Conservation (phyloP, 2,329 filamentous ascomycete species). For the Aspergillus sp. region DNA sequence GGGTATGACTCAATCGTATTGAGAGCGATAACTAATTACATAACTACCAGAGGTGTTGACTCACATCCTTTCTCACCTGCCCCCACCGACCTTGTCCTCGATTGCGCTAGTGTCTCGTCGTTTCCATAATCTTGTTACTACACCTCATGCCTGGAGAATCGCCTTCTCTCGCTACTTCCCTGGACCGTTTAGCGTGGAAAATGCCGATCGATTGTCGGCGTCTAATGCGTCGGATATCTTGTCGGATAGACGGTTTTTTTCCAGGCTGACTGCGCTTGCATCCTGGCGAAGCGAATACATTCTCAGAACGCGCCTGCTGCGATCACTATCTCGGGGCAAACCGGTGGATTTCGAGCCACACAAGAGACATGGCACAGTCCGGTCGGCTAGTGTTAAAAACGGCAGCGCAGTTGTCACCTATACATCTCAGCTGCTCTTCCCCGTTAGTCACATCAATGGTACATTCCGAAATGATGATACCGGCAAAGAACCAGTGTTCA, state of each 20-base stretch:
- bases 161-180: conserved; percentile 90
- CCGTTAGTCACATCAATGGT: conserved; percentile 75
- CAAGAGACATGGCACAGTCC: conserved; percentile 49
- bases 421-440: conserved; percentile 74
- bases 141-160: conserved; percentile 87
- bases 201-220: conserved; percentile 37
- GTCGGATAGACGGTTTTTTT: conserved; percentile 73
- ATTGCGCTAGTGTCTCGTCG: conserved; percentile 83
- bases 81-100: conserved; percentile 74
- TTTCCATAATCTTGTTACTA: conserved; percentile 82
- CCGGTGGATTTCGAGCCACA: conserved; percentile 54
- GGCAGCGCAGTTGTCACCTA: conserved; percentile 75
- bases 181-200: conserved; percentile 58
- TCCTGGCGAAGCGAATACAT: conserved; percentile 97
- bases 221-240: conserved; percentile 54
- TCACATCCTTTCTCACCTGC: conserved; percentile 83
- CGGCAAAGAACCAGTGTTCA: conserved; percentile 71
- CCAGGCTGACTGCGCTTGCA: conserved; percentile 74
- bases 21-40: too few species aligned
- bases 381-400: conserved; percentile 57
- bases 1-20: conserved; percentile 11
- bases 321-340: conserved; percentile 77
- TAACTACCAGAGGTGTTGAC: conserved; percentile 72
- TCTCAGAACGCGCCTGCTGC: conserved; percentile 74
- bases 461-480: conserved; percentile 62